Base-by-base conservation (phyloP, 2,329 filamentous ascomycete species). In the Macrophomina tecta region DNA sequence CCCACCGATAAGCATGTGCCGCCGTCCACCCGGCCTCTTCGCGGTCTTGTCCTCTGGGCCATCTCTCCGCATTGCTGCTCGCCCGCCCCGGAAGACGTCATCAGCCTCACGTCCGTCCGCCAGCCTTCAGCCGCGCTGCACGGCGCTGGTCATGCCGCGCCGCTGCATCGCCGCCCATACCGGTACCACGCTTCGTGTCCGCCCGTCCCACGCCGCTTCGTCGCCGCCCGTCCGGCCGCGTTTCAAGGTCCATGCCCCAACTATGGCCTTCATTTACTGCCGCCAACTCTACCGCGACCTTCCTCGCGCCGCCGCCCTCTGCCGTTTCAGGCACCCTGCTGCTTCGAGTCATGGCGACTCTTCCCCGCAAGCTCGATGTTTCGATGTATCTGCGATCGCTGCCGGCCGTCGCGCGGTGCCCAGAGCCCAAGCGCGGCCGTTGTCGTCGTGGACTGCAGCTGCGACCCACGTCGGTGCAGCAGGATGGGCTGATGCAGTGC, bases 1-100 rank as follows among this genome's bases (percentile, higher is more conserved):
- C 58, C 58, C 58, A 62, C 45, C 5, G 58, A 62, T 62, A 62
- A 62, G 58, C 58, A 42, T 16, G 30, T 11, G 36, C 3, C 11
- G 18, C 56, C 4, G 23, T 9, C 14, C 40, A 6, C 5, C 45
- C 12, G 58, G 58, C 58, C 42, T 36, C 45, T 7, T 38, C 45
- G 52, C 52, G 32, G 58, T 14, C 40, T 60, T 40, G 56, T 62
- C 58, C 23, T 23, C 23, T 23, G 23, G 58, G 23, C 46, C 46
- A 23, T 23, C 23, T 23, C 16, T 49, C 23, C 18, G 23, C 46
- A 45, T 11, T 34, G 32, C 52, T 55, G n/a, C 14, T 23, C 49
- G 30, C 49, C 12, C 32, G 14, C 11, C 11, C 14, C 49, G 32
- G 32, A 32, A 55, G 34, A 55, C 52, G 52, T 55, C 52, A 55